Conservation (phyloP, 441 rosid genomes). For the Monsonia emarginata region DNA sequence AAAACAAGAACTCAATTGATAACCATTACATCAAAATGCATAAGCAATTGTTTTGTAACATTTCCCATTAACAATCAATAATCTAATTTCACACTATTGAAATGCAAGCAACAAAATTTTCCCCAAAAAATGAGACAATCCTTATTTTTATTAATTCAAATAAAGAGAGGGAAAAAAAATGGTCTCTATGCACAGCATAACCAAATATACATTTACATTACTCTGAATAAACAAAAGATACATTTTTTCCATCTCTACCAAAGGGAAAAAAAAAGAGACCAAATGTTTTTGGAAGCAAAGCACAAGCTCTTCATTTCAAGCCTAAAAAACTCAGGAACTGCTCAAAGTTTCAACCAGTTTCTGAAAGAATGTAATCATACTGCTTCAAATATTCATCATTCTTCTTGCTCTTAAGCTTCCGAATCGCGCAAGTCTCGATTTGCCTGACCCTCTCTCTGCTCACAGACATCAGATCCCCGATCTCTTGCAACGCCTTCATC, state of each 20-base stretch:
- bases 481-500: constrained; percentile 82
- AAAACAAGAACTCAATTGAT: too few species aligned
- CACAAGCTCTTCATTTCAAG: background rate
- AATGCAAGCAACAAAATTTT: too few species aligned
- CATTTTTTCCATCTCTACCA: background rate
- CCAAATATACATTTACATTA: too few species aligned
- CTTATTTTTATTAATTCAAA: too few species aligned
- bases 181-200: too few species aligned
- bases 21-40: too few species aligned
- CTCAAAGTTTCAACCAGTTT: background rate
- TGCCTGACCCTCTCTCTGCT: constrained; percentile 86
- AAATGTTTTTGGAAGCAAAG: background rate
- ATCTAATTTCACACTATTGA: too few species aligned
- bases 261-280: background rate
- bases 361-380: constrained; percentile 17
- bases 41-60: too few species aligned
- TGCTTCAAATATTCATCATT: constrained; percentile 62
- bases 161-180: too few species aligned
- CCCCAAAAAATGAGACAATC: too few species aligned
- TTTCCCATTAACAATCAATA: too few species aligned
- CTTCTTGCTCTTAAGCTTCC: constrained; percentile 75
- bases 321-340: background rate
- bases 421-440: constrained; percentile 62
- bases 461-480: constrained; percentile 68
- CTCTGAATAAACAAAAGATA: too few species aligned